Evolutionary conservation across 2,329 filamentous ascomycete genomes (phyloP).

Genomic region (Aspergillaceae sp.): DNA sequence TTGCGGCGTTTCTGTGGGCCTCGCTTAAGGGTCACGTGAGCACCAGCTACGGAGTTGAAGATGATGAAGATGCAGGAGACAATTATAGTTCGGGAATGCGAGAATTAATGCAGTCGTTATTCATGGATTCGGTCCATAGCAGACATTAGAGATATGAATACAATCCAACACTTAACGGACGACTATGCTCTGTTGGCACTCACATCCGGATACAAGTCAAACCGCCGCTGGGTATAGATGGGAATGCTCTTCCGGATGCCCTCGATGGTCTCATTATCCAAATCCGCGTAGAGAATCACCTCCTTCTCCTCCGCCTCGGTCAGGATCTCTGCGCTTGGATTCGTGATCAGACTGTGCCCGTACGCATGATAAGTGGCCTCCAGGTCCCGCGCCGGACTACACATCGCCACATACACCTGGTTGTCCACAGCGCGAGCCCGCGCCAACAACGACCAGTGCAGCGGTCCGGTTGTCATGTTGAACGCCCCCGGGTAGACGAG

Average conservation of each 20-base stretch:
- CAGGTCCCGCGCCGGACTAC: constrained; percentile 78
- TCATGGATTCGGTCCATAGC: constrained; percentile 12
- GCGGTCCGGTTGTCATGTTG: constrained; percentile 81
- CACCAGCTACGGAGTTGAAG: too few relatives aligned
- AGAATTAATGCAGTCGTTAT: constrained; percentile 17
- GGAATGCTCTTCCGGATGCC: constrained; percentile 77
- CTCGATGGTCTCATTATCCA: constrained; percentile 60
- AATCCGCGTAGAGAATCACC: constrained; percentile 63
- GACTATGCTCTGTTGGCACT: constrained; percentile 41
- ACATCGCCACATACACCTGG: constrained; percentile 86
- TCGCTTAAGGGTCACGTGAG: constrained; percentile 24
- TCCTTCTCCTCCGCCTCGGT: constrained; percentile 70
- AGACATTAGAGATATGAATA: background rate
- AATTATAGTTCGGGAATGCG: too few relatives aligned
- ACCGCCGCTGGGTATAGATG: constrained; percentile 72
- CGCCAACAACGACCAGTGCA: constrained; percentile 84
- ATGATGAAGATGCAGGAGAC: too few relatives aligned
- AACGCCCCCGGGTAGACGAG: constrained; percentile 95
- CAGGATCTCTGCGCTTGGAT: constrained; percentile 79
- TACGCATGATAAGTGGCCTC: constrained; percentile 74
- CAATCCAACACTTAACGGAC: background rate
- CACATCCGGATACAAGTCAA: constrained; percentile 92
- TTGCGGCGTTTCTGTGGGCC: constrained; percentile 25
- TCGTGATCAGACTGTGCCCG: constrained; percentile 81
- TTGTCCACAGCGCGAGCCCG: constrained; percentile 84